These are phyloP conservation scores for Oenanthe javanica DNA, from an alignment of 140 eudicot genomes.

Conservation along the genomic window DNA sequence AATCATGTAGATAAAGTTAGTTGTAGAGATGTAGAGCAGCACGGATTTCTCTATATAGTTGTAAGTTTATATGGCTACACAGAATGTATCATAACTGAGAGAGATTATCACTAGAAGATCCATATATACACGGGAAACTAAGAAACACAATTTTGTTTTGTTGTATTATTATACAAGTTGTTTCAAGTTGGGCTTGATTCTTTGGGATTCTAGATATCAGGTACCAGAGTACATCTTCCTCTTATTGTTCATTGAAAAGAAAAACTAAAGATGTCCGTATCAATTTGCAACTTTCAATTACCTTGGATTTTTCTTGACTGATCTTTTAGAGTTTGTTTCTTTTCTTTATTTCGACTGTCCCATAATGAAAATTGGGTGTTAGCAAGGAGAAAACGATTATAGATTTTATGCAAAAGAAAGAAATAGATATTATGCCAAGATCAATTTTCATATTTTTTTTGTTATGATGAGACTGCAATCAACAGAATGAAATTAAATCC, in stretches of 20 bases:
- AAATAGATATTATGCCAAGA: neutral
- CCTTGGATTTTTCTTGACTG: neutral
- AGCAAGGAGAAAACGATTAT: neutral
- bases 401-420: neutral
- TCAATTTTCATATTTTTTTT: neutral
- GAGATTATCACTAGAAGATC: neutral
- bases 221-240: neutral
- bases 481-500: neutral
- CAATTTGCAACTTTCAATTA: neutral
- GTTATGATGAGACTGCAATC: neutral
- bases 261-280: neutral
- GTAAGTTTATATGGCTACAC: neutral
- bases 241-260: neutral
- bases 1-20: slow-evolving; percentile 11
- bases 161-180: neutral
- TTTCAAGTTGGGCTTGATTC: neutral
- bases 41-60: neutral
- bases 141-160: neutral
- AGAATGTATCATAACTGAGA: neutral
- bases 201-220: neutral
- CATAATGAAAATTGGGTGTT: neutral
- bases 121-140: neutral
- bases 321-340: neutral
- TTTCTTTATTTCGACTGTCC: neutral
- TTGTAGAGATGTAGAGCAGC: neutral